A percentile compares a stretch with the other conserved stretches of the same genome.
These are phyloP conservation scores for Babesia sp. DNA, from an alignment of 169 alveolate genomes.

Conservation along the genomic window DNA sequence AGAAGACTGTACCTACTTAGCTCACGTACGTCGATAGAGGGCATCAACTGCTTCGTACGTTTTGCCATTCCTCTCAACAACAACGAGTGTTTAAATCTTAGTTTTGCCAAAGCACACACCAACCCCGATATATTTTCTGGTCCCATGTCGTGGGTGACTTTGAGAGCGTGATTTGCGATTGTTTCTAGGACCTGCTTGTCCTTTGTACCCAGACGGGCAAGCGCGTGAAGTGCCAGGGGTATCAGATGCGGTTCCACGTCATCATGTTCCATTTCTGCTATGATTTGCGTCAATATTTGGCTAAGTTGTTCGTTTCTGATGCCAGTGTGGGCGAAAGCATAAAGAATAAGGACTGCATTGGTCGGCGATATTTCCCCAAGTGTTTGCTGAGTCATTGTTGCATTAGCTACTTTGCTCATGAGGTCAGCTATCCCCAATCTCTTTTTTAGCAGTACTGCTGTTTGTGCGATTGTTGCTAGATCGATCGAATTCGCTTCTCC, in stretches of 20 bases:
- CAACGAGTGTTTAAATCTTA: constrained; percentile 19
- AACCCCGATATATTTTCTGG: constrained; percentile 47
- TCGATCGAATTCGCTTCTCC: constrained; percentile 66
- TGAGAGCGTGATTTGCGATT: constrained; percentile 18
- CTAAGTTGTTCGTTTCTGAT: constrained; percentile 17
- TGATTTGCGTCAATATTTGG: constrained; percentile 4
- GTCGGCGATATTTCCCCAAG: constrained; percentile 60
- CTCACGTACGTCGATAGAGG: constrained; percentile 41
- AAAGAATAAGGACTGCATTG: constrained; percentile 54
- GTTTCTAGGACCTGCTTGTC: constrained; percentile 6
- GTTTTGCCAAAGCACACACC: constrained; percentile 54
- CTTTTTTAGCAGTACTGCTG: constrained; percentile 35
- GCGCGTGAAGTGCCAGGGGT: constrained; percentile 61
- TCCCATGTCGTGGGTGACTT: constrained; percentile 25
- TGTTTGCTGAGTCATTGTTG: not conserved
- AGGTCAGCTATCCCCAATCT: not conserved
- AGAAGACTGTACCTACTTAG: constrained; percentile 26
- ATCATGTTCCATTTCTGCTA: constrained; percentile 22
- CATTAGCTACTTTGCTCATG: constrained; percentile 28
- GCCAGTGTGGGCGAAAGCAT: constrained; percentile 49
- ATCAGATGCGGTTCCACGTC: constrained; percentile 59
- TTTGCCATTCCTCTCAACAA: constrained; percentile 37
- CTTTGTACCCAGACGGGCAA: constrained; percentile 33
- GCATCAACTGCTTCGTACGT: constrained; percentile 24
- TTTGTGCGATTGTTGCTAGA: constrained; percentile 61